Base-by-base conservation (phyloP, 2,329 filamentous ascomycete genomes). In the Exserohilum rostratum region DNA sequence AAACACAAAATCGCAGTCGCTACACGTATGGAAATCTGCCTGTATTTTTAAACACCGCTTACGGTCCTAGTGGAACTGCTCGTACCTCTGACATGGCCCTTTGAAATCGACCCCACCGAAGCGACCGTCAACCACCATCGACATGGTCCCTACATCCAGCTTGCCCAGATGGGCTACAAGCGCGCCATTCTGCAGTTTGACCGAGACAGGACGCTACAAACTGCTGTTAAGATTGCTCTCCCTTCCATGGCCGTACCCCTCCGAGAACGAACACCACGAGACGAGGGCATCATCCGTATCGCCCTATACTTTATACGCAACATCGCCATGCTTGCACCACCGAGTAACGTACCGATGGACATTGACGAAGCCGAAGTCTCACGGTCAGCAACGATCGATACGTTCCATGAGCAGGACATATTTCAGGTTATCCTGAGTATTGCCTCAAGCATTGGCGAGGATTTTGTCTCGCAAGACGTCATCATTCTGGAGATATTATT, bases 51-150 rank as follows among this genome's bases (percentile, higher is more conserved):
- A 7, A 5, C 33, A 22, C 18, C 42, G 53, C 66, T 74, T 50
- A 73, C 66, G 17, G 2, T 1, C 40, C 46, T 55, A 84, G 80
- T 96, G 76, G 93, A 99, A 77, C 80, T 99, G 43, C 83, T 99
- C 70, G 91, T 96, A 1, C 92, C 93, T 4, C 78, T 99, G 68
- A 99, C 95, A 15, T 98, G 93, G 93, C 93, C 95, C 0, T 83
- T 96, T 68, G 91, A 96, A 58, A 85, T 87, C 64, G 87, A 93
- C 55, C 82, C 85, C 58, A 87, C 89, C 55, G 85, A 89, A 68
- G 93, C 95, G 85, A 98, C 92, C 3, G 81, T 92, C 66, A 98
- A 99, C 72, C 91, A 98, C 73, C 90, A 96, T 72, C 86, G 91
- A 53, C 95, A 99, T 77, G 85, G 93, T 35, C 92, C 95, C 1